Evolutionary conservation across 140 eudicot genomes (phyloP).

Genomic region (Senecio squalidus): DNA sequence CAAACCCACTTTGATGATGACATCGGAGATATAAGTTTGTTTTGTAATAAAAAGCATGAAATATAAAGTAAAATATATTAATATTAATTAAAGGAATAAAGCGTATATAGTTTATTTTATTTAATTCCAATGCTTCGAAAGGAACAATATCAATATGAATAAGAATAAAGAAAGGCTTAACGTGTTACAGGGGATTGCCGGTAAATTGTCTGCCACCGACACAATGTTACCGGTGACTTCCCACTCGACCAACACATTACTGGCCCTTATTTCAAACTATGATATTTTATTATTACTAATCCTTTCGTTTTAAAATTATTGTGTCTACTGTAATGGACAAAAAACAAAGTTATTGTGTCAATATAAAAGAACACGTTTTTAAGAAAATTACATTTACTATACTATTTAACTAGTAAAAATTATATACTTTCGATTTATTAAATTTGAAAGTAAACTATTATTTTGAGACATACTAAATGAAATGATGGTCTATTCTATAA

Average conservation of each 20-base stretch:
- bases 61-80: not conserved
- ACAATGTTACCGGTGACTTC: slow-evolving; percentile 15
- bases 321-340: no score
- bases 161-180: slow-evolving; percentile 14
- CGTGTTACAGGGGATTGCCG: slow-evolving; percentile 18
- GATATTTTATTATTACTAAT: no score
- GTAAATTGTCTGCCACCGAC: slow-evolving; percentile 28
- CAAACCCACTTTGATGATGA: not conserved
- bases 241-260: not conserved
- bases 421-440: no score
- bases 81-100: not conserved
- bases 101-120: not conserved
- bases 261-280: not conserved
- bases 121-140: not conserved
- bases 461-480: no score
- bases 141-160: not conserved
- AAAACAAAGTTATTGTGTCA: no score
- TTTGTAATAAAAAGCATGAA: not conserved
- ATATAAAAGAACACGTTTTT: no score
- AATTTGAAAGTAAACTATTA: no score
- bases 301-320: no score
- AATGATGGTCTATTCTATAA: no score
- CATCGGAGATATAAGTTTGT: not conserved
- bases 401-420: no score
- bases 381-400: no score